A percentile compares a stretch with the other conserved stretches of the same genome.
Evolutionary conservation across 306 rosid genomes (phyloP).

Genomic region (Sechiopsis laciniata): DNA sequence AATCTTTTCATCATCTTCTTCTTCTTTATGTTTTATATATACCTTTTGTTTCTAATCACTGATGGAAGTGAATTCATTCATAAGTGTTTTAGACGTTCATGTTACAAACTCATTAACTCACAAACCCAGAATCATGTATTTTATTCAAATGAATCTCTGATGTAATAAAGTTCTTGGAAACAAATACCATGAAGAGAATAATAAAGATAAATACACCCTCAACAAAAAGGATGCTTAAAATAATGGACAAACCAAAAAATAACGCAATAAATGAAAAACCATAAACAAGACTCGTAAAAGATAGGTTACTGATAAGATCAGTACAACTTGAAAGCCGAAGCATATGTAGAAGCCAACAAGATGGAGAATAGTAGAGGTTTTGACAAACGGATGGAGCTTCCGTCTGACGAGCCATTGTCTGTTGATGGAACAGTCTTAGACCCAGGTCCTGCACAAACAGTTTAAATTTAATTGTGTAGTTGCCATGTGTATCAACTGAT

Average conservation of each 20-base stretch:
- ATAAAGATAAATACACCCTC: not conserved
- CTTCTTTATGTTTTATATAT: not conserved
- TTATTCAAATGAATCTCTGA: constrained; percentile 23
- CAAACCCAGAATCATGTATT: constrained; percentile 11
- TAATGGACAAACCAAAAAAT: not conserved
- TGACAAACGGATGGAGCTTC: constrained; percentile 44
- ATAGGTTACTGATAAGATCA: constrained; percentile 24
- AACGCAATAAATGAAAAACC: constrained; percentile 13
- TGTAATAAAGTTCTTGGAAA: constrained; percentile 15
- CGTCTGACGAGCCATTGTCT: constrained; percentile 39
- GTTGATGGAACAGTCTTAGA: constrained; percentile 49
- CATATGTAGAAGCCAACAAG: constrained; percentile 44
- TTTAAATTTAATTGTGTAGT: not conserved
- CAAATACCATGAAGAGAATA: constrained; percentile 1
- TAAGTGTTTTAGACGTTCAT: not conserved
- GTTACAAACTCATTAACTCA: not conserved
- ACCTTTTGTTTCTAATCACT: not conserved
- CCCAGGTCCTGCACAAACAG: constrained; percentile 43
- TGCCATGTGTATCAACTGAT: too few species aligned
- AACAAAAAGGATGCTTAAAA: constrained; percentile 11
- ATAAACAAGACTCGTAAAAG: not conserved
- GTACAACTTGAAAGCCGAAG: constrained; percentile 28
- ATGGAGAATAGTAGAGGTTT: constrained; percentile 39
- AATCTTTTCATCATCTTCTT: not conserved
- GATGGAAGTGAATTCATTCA: not conserved